These are phyloP conservation scores for Fusarium graminum DNA, from an alignment of 2,329 filamentous ascomycete genomes.

Conservation along the genomic window DNA sequence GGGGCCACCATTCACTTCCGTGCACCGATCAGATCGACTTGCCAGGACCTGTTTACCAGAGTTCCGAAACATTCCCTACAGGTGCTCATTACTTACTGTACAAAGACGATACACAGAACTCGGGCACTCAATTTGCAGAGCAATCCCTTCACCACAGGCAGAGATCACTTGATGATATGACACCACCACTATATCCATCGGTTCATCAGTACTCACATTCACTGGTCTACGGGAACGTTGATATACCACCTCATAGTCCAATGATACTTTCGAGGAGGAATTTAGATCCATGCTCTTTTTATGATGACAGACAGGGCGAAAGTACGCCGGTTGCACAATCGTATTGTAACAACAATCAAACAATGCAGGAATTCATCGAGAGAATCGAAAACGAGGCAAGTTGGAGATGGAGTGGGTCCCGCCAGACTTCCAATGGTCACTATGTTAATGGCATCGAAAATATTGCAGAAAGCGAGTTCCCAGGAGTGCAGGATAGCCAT, in stretches of 20 bases:
- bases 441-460: constrained; percentile 4
- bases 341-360: constrained; percentile 31
- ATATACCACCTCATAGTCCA: neutral
- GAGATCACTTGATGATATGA: neutral
- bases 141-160: neutral
- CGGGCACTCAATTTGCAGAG: neutral
- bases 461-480: neutral
- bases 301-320: neutral
- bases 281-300: neutral
- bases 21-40: neutral
- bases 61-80: neutral
- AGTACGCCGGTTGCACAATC: neutral
- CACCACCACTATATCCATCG: neutral
- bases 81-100: constrained; percentile 1
- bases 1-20: constrained; percentile 15
- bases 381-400: constrained; percentile 47
- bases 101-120: neutral
- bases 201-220: neutral
- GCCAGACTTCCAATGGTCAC: neutral
- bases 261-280: neutral
- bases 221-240: neutral
- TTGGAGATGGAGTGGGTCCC: constrained; percentile 14
- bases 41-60: neutral
- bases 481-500: neutral
- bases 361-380: constrained; percentile 45